A percentile compares a stretch with the other conserved stretches of the same genome.
Evolutionary conservation across 305 asterid species (phyloP).

Genomic region (Plantago coronopus): DNA sequence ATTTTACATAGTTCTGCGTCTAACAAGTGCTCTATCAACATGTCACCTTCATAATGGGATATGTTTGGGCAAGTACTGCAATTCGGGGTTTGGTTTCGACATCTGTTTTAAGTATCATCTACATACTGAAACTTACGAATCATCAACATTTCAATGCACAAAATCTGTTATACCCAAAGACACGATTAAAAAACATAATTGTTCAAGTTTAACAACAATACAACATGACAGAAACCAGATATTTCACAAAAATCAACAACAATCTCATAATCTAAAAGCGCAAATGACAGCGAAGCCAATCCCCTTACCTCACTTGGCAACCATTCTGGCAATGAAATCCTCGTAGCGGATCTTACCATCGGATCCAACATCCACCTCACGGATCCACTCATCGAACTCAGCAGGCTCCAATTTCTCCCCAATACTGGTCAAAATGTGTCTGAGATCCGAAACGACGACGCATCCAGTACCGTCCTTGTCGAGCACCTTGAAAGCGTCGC

Average conservation of each 20-base stretch:
- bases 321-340: conserved; percentile 94
- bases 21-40: no score
- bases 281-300: background rate
- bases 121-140: no score
- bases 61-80: no score
- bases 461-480: conserved; percentile 78
- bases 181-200: no score
- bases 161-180: no score
- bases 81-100: no score
- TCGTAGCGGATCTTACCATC: conserved; percentile 95
- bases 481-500: conserved; percentile 97
- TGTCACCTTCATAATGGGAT: no score
- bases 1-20: no score
- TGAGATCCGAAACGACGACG: conserved; percentile 88
- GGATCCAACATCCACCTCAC: conserved; percentile 93
- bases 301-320: conserved; percentile 59
- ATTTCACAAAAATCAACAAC: background rate
- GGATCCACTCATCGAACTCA: conserved; percentile 99
- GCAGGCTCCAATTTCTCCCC: conserved; percentile 93
- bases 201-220: no score
- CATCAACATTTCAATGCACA: no score
- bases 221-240: no score
- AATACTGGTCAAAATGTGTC: conserved; percentile 86
- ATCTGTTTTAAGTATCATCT: no score
- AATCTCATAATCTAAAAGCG: background rate